Evolutionary conservation across 106 monocot species (phyloP), one percentile per base, ranked within the genome.

Genomic region (Apostasia ramifera): DNA sequence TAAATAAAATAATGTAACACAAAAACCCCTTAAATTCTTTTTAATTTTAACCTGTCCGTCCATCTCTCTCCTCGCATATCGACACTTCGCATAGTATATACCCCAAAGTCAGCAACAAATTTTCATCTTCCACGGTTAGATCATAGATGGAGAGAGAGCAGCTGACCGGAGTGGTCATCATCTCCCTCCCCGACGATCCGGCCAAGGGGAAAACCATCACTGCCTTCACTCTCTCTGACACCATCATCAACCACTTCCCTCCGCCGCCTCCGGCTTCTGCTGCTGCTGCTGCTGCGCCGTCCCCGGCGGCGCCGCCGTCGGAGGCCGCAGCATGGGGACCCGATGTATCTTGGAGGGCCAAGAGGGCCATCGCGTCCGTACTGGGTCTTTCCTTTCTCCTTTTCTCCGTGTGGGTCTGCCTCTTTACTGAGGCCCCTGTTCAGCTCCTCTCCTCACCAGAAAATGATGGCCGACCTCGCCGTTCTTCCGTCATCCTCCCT

Each of bases 161-260:
- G 55, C 60, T 61, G 37, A 80, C 73, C 8, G 83, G 76, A 52
- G 81, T 86, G 26, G 82, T 86, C 45, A 74, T 86, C 73, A 80
- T 86, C 82, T 62, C 74, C n/a, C 63, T 67, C 48, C 60, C 43
- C 49, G 80, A 71, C 44, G 75, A 80, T 66, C 80, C 80, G 2
- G 55, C 70, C 57, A 74, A 80, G 59, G 70, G 70, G 3, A 80
- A 80, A 41, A 80, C 80, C 56, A 61, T 80, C 51, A 75, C 80
- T 6, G 55, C 68, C 47, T 66, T 73, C 73, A 69, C 73, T 26
- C 44, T 58, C 79, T 68, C 62, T 26, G 13, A 63, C 61, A 9
- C 55, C 49, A 2, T 2, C 26, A 7, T 3, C 59, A 11, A 11
- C 59, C 60, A 57, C 51, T 50, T 58, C 61, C 13, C 12, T 10